These are phyloP conservation scores for Aureobasidium sp. DNA, from an alignment of 2,329 filamentous ascomycete species.

Conservation along the genomic window DNA sequence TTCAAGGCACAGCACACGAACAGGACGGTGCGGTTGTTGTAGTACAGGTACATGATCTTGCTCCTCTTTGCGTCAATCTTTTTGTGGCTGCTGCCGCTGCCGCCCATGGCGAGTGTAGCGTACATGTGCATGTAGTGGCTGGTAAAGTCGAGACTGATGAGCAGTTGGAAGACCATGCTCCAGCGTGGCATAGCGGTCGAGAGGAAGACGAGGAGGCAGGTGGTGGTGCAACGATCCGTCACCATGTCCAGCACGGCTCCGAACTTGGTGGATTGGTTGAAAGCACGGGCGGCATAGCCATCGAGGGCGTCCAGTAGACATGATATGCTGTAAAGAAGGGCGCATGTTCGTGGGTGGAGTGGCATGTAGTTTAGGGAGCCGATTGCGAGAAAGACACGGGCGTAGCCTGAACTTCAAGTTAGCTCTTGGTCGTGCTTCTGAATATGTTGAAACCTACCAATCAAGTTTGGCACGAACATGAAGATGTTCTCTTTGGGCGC, in stretches of 20 bases:
- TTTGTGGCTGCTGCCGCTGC: constrained; percentile 77
- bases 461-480: constrained; percentile 45
- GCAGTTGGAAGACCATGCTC: constrained; percentile 85
- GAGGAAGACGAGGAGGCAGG: constrained; percentile 89
- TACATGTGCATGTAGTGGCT: constrained; percentile 99
- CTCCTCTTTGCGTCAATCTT: constrained; percentile 81
- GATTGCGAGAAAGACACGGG: constrained; percentile 54
- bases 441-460: constrained; percentile 31
- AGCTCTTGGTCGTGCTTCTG: neutral
- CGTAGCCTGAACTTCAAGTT: constrained; percentile 34
- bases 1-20: constrained; percentile 88
- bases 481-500: constrained; percentile 46
- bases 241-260: constrained; percentile 98
- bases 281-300: constrained; percentile 78
- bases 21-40: constrained; percentile 91
- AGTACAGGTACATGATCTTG: constrained; percentile 89
- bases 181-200: constrained; percentile 90
- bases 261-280: constrained; percentile 89
- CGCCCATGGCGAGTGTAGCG: constrained; percentile 81
- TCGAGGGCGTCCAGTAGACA: constrained; percentile 94
- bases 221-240: constrained; percentile 92
- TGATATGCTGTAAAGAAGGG: constrained; percentile 81
- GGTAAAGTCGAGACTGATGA: constrained; percentile 87
- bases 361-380: constrained; percentile 99
- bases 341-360: constrained; percentile 92